Percentiles rank a stretch among this genome's conserved stretches.
Conservation (phyloP, 768 basidiomycete genomes). For the Butyriboletus loyo region DNA sequence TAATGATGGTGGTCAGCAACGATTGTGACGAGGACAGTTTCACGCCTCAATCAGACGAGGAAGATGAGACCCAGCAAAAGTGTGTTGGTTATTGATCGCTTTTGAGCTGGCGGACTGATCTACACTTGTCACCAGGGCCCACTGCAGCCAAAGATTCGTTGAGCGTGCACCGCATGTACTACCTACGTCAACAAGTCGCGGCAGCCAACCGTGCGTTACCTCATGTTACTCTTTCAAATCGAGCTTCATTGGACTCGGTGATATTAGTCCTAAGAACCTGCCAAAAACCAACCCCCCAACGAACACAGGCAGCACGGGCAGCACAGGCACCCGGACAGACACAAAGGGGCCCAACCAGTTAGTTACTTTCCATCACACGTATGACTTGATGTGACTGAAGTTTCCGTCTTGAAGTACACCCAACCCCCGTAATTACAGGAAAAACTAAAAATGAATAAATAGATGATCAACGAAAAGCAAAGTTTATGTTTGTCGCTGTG, state of each 20-base stretch:
- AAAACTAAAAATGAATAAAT: not conserved
- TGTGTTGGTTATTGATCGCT: not conserved
- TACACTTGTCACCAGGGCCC: not conserved
- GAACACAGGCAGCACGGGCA: not conserved
- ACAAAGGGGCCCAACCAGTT: not conserved
- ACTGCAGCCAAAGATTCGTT: not conserved
- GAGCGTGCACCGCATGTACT: not conserved
- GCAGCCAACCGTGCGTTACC: slow-evolving; percentile 1
- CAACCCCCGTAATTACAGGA: not conserved
- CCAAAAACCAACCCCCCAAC: not conserved
- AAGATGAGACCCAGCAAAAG: not conserved
- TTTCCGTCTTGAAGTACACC: not conserved
- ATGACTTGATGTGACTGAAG: not conserved
- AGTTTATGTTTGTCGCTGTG: not conserved
- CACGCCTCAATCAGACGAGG: not conserved
- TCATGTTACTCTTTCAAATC: not conserved
- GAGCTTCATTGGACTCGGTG: not conserved
- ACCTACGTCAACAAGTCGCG: fast-evolving
- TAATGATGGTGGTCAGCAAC: not conserved
- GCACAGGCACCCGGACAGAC: not conserved
- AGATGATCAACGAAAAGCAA: not conserved
- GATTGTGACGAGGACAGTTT: not conserved
- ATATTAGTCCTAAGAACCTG: not conserved
- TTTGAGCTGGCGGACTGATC: not conserved
- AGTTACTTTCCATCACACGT: not conserved